Conservation (phyloP, 352 stramenopile species). For the Halophytophthora batemanensis region DNA sequence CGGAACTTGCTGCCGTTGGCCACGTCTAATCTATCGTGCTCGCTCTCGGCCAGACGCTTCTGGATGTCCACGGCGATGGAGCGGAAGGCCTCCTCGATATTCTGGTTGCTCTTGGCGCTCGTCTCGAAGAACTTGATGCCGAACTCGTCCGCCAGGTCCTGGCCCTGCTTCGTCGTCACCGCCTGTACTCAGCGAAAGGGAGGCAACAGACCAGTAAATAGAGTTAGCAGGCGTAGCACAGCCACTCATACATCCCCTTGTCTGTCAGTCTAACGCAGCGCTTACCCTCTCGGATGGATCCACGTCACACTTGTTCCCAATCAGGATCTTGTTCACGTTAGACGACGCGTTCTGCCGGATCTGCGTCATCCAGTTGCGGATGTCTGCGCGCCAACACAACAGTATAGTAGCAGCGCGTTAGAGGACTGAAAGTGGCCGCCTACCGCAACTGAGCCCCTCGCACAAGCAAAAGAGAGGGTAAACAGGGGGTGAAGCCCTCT, state of each 20-base stretch:
- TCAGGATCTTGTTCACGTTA: slow-evolving; percentile 99
- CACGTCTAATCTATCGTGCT: slow-evolving; percentile 88
- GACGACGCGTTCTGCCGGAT: slow-evolving; percentile 97
- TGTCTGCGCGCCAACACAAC: slow-evolving; percentile 52
- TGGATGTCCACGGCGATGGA: slow-evolving; percentile 89
- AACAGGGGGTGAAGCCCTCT: too few species aligned
- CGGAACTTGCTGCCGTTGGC: slow-evolving; percentile 84
- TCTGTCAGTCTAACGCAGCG: neutral
- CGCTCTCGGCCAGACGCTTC: slow-evolving; percentile 81
- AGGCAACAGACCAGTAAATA: slow-evolving; percentile 5
- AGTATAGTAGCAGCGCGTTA: too few species aligned
- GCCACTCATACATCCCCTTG: slow-evolving; percentile 2
- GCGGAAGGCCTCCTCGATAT: slow-evolving; percentile 90
- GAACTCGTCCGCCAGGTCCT: slow-evolving; percentile 92
- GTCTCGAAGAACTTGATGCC: slow-evolving; percentile 95
- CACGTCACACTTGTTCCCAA: slow-evolving; percentile 99
- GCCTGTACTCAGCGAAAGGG: slow-evolving; percentile 33
- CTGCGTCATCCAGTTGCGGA: slow-evolving; percentile 91
- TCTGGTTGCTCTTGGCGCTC: slow-evolving; percentile 91
- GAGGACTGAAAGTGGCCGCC: too few species aligned
- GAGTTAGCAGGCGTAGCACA: slow-evolving; percentile 7
- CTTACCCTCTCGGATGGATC: slow-evolving; percentile 92
- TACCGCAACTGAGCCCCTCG: too few species aligned
- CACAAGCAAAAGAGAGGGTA: too few species aligned
- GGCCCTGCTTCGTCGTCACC: slow-evolving; percentile 91